These are phyloP conservation scores for Nemania bipapillata DNA, from an alignment of 2,329 filamentous ascomycete species.

Conservation along the genomic window DNA sequence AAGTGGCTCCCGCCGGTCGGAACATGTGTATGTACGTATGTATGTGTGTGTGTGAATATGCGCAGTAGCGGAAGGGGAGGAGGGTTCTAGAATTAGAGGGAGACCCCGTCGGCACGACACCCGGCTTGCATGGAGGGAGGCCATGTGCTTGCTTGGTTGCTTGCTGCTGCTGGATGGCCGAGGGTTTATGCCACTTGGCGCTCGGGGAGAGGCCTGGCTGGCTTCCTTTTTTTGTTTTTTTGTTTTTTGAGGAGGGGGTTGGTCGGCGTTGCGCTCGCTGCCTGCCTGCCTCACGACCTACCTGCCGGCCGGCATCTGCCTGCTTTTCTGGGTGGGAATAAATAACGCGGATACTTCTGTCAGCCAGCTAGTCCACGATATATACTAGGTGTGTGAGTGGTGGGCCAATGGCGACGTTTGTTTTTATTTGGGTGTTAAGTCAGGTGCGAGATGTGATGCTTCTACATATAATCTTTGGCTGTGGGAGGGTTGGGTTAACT, in stretches of 20 bases:
- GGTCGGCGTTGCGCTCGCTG: no score
- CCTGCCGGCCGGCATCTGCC: not conserved
- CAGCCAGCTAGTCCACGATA: not conserved
- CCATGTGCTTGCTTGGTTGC: not conserved
- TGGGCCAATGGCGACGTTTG: not conserved
- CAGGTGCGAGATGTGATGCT: not conserved
- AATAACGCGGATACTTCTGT: not conserved
- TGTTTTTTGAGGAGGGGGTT: no score
- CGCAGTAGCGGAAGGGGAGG: no score
- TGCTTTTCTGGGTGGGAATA: not conserved
- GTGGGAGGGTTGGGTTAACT: not conserved
- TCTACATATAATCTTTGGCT: not conserved
- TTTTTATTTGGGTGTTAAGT: not conserved
- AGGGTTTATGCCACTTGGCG: slow-evolving; percentile 24
- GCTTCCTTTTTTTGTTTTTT: no score
- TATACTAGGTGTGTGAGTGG: not conserved
- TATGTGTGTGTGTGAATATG: no score
- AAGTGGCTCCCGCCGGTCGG: no score
- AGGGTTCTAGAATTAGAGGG: not conserved
- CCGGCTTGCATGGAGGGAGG: not conserved
- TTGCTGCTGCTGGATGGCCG: no score
- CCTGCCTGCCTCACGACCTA: not conserved
- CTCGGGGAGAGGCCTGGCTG: slow-evolving; percentile 5
- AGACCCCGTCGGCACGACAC: not conserved
- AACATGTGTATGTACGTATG: no score